Evolutionary conservation across 2,329 filamentous ascomycete species (phyloP).

Genomic region (Fusarium succisae): DNA sequence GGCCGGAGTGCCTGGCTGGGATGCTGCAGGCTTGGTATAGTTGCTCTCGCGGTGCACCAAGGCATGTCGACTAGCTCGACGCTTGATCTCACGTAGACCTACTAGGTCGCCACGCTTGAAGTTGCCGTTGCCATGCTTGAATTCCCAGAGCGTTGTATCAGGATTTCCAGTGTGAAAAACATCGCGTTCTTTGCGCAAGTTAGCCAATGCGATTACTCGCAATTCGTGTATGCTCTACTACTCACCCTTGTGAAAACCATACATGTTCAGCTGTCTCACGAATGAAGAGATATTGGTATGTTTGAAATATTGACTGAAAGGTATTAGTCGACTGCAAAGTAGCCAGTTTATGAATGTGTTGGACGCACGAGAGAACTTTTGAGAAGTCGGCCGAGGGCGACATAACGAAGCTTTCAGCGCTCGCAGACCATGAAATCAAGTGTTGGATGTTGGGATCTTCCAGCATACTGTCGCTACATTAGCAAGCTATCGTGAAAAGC

Average conservation of each 20-base stretch:
- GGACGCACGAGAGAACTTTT: constrained; percentile 91
- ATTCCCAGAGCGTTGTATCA: constrained; percentile 96
- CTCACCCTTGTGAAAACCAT: constrained; percentile 97
- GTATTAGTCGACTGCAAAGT: constrained; percentile 7
- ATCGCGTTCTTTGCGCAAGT: constrained; percentile 78
- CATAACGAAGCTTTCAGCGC: constrained; percentile 98
- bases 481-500: constrained; percentile 24
- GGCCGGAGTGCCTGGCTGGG: constrained; percentile 85
- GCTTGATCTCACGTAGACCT: constrained; percentile 93
- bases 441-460: constrained; percentile 94
- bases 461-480: constrained; percentile 78
- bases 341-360: background rate
- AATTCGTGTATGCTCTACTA: background rate
- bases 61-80: constrained; percentile 90
- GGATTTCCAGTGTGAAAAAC: constrained; percentile 96
- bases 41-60: constrained; percentile 93
- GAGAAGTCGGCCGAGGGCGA: constrained; percentile 97
- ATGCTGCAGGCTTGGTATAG: constrained; percentile 76
- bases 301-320: constrained; percentile 93
- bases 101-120: constrained; percentile 96
- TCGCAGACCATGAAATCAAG: constrained; percentile 93
- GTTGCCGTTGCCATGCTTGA: constrained; percentile 96
- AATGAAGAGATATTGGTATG: constrained; percentile 99
- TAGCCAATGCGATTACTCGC: background rate
- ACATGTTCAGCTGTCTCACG: constrained; percentile 98